Percentiles rank a stretch among this genome's conserved stretches.
Conservation (phyloP, 768 basidiomycete genomes). For the Baorangia bicolor region DNA sequence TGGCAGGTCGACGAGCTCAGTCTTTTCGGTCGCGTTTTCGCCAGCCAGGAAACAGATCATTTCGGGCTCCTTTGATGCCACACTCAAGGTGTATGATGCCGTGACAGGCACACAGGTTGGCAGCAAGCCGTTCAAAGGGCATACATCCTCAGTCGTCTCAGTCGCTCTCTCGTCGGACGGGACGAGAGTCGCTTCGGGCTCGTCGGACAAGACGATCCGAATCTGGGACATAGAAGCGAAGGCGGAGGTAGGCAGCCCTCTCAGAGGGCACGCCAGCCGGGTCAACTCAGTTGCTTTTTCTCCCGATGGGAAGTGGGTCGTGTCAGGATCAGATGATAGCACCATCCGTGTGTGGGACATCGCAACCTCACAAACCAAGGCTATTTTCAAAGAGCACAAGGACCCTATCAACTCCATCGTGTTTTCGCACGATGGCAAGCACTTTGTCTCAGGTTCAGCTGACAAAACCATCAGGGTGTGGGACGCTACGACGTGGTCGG, state of each 20-base stretch:
- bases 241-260: neutral
- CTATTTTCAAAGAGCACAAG: neutral
- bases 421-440: slow-evolving; percentile 2
- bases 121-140: neutral
- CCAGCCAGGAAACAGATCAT: neutral
- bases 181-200: neutral
- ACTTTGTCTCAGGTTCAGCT: slow-evolving; percentile 5
- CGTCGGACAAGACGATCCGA: neutral
- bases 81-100: neutral
- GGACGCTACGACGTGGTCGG: neutral
- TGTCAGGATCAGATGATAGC: neutral
- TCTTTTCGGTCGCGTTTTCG: neutral
- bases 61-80: neutral
- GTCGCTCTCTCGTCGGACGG: slow-evolving; percentile 6
- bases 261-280: neutral
- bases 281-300: neutral
- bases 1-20: neutral
- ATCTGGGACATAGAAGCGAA: neutral
- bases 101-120: neutral
- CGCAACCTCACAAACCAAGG: neutral
- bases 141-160: neutral
- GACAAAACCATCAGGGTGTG: neutral
- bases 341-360: neutral
- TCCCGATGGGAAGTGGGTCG: neutral
- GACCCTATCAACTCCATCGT: neutral